Percentiles rank a stretch among this genome's conserved stretches.
Evolutionary conservation across 805 yeast genomes (phyloP).

Genomic region (Candida xyloterini): DNA sequence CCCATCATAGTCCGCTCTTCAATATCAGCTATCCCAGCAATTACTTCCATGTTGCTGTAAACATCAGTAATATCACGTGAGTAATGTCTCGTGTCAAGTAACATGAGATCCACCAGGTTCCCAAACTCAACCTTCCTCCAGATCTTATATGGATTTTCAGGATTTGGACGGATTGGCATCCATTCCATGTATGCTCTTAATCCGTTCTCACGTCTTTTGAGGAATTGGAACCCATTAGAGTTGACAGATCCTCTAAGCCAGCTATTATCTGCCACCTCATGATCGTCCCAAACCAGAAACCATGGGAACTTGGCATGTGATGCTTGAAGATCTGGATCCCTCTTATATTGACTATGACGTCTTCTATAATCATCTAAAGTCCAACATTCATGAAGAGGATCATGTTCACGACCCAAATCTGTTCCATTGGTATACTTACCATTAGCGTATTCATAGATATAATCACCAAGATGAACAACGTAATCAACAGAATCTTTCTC

Average conservation of each 20-base stretch:
- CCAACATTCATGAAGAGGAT: slow-evolving; percentile 21
- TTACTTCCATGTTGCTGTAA: slow-evolving; percentile 20
- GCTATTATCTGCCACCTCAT: slow-evolving; percentile 28
- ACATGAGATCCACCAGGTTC: slow-evolving; percentile 17
- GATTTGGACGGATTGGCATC: slow-evolving; percentile 24
- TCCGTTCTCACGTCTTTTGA: slow-evolving; percentile 17
- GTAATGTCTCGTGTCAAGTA: slow-evolving; percentile 17
- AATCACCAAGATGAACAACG: slow-evolving; percentile 27
- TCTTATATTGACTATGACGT: slow-evolving; percentile 22
- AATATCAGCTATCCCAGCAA: slow-evolving; percentile 15
- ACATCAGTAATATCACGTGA: slow-evolving; percentile 27
- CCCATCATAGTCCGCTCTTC: slow-evolving; percentile 28
- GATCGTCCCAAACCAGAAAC: slow-evolving; percentile 30
- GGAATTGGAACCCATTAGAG: slow-evolving; percentile 22
- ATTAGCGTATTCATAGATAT: slow-evolving; percentile 26
- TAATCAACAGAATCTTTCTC: slow-evolving; percentile 14
- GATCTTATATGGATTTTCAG: slow-evolving; percentile 15
- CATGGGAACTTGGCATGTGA: slow-evolving; percentile 26
- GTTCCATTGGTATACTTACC: slow-evolving; percentile 27
- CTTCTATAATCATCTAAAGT: slow-evolving; percentile 23
- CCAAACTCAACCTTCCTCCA: slow-evolving; percentile 27
- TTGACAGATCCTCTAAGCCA: slow-evolving; percentile 26
- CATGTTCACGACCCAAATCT: slow-evolving; percentile 16
- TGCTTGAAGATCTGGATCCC: slow-evolving; percentile 21
- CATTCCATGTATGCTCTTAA: slow-evolving; percentile 27